Conservation (phyloP, 2,329 filamentous ascomycete genomes). For the Trichoderma sp. region DNA sequence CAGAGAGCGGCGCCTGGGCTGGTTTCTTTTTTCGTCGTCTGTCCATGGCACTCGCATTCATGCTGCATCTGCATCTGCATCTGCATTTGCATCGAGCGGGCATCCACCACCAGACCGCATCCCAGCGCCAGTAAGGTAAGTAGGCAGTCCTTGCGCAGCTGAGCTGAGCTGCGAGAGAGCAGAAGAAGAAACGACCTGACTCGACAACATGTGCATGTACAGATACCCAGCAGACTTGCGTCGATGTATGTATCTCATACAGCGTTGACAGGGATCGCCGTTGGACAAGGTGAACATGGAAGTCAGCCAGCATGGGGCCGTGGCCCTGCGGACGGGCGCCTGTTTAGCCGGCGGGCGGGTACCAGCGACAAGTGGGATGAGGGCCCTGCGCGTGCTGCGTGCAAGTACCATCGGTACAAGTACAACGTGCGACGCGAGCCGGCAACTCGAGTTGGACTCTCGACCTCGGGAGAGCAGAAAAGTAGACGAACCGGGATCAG, state of each 20-base stretch:
- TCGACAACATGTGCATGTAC: too few species aligned
- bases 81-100: neutral
- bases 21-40: neutral
- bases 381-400: slow-evolving; percentile 6
- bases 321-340: slow-evolving; percentile 26
- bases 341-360: slow-evolving; percentile 27
- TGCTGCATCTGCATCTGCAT: neutral
- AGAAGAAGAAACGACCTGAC: too few species aligned
- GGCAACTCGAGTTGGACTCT: too few species aligned
- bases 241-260: too few species aligned
- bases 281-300: too few species aligned
- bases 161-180: neutral
- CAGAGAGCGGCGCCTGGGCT: neutral
- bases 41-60: neutral
- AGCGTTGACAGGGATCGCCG: too few species aligned
- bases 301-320: slow-evolving; percentile 14
- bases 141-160: neutral
- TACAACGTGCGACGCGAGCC: too few species aligned
- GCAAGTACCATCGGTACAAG: too few species aligned
- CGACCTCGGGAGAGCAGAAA: too few species aligned
- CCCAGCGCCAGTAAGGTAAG: neutral
- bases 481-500: too few species aligned
- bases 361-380: too few species aligned
- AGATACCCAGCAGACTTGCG: too few species aligned
- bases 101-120: neutral